Evolutionary conservation across 176 grass and related monocot genomes (phyloP).

Genomic region (Cymbopogon citratus): DNA sequence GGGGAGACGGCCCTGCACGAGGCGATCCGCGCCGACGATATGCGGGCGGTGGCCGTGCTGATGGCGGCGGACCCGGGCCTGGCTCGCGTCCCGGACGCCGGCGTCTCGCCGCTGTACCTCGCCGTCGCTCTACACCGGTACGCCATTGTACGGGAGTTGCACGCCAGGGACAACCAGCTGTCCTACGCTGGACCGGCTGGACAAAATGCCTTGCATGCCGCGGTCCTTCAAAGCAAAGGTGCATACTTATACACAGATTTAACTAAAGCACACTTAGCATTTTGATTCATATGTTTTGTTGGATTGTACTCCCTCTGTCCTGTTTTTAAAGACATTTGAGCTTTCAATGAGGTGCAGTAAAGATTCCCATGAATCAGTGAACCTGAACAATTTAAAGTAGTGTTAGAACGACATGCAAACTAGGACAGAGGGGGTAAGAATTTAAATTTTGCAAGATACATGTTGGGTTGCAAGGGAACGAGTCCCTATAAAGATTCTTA

Average conservation of each 20-base stretch:
- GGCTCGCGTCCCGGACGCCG: not conserved
- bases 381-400: too few species aligned
- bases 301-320: too few species aligned
- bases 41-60: not conserved
- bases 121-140: not conserved
- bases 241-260: not conserved
- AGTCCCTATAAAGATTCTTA: too few species aligned
- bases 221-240: constrained; percentile 27
- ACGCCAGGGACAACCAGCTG: not conserved
- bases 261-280: too few species aligned
- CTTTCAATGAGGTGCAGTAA: too few species aligned
- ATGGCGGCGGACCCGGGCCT: not conserved
- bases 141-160: not conserved
- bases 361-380: too few species aligned
- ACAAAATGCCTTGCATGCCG: constrained; percentile 20
- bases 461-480: too few species aligned
- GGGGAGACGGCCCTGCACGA: constrained; percentile 9
- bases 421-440: too few species aligned
- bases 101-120: constrained; percentile 8
- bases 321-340: too few species aligned
- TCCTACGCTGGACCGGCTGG: constrained; percentile 22
- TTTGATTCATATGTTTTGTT: too few species aligned
- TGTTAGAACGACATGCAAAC: too few species aligned
- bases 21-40: not conserved
- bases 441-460: too few species aligned